Evolutionary conservation across 2,329 filamentous ascomycete species (phyloP), one percentile per base, ranked within the genome.

Genomic region (Tolypocladium paradoxum): DNA sequence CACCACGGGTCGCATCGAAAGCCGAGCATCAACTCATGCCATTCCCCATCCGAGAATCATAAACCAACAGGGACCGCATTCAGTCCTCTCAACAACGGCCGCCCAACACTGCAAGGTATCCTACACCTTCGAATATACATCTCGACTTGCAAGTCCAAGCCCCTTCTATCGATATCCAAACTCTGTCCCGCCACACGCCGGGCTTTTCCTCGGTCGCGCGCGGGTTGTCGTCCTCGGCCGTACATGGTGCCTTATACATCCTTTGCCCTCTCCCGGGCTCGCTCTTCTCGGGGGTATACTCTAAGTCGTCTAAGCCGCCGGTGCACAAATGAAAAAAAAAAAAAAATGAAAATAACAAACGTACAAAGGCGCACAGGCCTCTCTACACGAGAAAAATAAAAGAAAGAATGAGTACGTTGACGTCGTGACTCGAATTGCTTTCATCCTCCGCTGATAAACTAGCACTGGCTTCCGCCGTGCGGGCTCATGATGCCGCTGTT

Each of bases 401-500:
- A 31, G 47, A 7, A 47, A 37, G 8, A n/a, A n/a, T 12, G 18
- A 45, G n/a, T 34, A 22, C 43, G 43, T 43, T 27, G 35, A 47
- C 40, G 22, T 48, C 49, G 27, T 45, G 9, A 20, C 18, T 29
- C 34, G 16, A 6, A 29, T 18, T 5, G 12, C 37, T 31, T 20
- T 27, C 40, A 33, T 34, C 22, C 33, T 37, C 20, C 18, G 11
- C 50, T 29, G 12, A 5, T 46, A 11, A n/a, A 22, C 52, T 60
- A 67, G 49, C 62, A 65, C 52, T 68, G 65, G 57, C 65, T 69
- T 40, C 63, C 63, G 8, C 60, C 62, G 29, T 56, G 61, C 1
- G 69, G 69, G 48, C 69, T 72, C 51, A 63, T 62, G 51, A 70
- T 57, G 16, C 69, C 69, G 54, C 69, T 72, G 48, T 64, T 67